phyloP scores from a whole-genome alignment of 2,329 filamentous ascomycete species.

The Ascochyta fabae region DNA sequence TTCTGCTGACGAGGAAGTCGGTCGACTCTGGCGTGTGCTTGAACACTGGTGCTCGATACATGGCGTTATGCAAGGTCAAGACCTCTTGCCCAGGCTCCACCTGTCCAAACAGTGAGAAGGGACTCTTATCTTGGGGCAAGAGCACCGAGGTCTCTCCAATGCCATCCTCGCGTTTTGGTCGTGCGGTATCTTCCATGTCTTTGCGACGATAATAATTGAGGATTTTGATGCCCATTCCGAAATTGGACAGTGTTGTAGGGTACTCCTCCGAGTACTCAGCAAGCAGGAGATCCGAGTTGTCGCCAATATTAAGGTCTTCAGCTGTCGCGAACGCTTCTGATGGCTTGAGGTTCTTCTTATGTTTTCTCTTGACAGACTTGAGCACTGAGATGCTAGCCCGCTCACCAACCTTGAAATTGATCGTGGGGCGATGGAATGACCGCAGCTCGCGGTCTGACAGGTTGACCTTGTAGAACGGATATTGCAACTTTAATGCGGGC shows the following conservation, averaged over 20 bases:
- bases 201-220: constrained; percentile 96
- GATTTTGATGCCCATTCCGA: constrained; percentile 94
- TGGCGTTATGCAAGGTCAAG: constrained; percentile 89
- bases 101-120: constrained; percentile 92
- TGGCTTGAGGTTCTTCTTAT: constrained; percentile 78
- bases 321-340: constrained; percentile 80
- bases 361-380: constrained; percentile 74
- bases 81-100: constrained; percentile 91
- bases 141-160: constrained; percentile 89
- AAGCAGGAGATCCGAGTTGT: constrained; percentile 86
- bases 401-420: constrained; percentile 74
- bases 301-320: constrained; percentile 82
- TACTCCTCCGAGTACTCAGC: constrained; percentile 97
- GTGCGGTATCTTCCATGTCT: constrained; percentile 73
- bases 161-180: constrained; percentile 72
- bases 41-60: constrained; percentile 95
- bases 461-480: constrained; percentile 94
- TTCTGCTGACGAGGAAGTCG: constrained; percentile 88
- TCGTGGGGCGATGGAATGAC: constrained; percentile 82
- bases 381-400: constrained; percentile 76
- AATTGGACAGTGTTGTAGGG: constrained; percentile 90
- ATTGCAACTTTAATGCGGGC: constrained; percentile 88
- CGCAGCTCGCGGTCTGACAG: constrained; percentile 74
- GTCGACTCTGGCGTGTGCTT: constrained; percentile 77
- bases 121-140: constrained; percentile 91